Conservation (phyloP, 805 yeast species). For the Lachancea fermentati region DNA sequence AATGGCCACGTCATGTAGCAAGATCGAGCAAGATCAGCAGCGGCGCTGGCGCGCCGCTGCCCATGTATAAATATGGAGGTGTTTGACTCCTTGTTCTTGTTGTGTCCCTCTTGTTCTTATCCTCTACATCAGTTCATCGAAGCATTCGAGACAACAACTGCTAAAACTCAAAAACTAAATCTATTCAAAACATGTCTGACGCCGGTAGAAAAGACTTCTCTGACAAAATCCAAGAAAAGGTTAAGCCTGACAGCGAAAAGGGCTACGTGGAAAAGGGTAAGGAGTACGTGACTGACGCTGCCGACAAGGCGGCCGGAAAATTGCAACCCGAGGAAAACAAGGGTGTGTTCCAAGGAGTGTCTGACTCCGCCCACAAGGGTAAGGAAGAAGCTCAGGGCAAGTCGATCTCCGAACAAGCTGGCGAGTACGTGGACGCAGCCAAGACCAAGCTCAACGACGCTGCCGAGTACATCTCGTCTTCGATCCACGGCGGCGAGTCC, state of each 20-base stretch:
- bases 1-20: background rate
- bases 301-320: constrained; percentile 56
- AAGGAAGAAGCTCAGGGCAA: constrained; percentile 45
- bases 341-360: constrained; percentile 61
- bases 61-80: background rate
- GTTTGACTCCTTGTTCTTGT: too few species aligned
- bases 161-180: background rate
- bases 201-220: constrained; percentile 71
- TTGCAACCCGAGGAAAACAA: constrained; percentile 62
- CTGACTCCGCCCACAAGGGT: constrained; percentile 55
- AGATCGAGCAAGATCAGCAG: too few species aligned
- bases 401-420: constrained; percentile 49
- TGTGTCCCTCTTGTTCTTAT: too few species aligned
- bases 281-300: constrained; percentile 61
- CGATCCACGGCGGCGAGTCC: constrained; percentile 48
- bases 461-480: constrained; percentile 42
- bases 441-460: constrained; percentile 44
- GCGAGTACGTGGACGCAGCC: constrained; percentile 52
- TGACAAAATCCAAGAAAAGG: constrained; percentile 59
- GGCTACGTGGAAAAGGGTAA: constrained; percentile 57
- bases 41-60: too few species aligned
- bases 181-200: constrained; percentile 41
- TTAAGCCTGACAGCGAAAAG: constrained; percentile 71
- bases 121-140: background rate
- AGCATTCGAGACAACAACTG: constrained; percentile 1